phyloP scores from a whole-genome alignment of 495 filamentous ascomycete species.

The Sabuloglossum arenarium region DNA sequence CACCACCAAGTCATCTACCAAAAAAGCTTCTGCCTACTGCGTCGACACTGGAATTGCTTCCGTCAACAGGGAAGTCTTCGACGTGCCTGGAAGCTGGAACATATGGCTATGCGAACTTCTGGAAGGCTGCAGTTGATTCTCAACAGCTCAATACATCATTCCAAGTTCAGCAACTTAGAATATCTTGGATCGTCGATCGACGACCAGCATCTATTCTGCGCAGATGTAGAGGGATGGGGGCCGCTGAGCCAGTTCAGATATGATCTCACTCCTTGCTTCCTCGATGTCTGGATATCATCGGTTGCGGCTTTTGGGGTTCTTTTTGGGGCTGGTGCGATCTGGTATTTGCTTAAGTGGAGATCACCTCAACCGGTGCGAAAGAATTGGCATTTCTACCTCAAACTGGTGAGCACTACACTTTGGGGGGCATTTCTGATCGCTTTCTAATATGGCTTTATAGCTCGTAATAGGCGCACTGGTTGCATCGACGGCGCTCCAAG shows the following conservation, averaged over 20 bases:
- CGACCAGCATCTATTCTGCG: constrained; percentile 47
- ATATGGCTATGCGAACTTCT: not conserved
- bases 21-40: too few relatives aligned
- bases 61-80: not conserved
- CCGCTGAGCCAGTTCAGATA: constrained; percentile 64
- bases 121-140: not conserved
- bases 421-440: constrained; percentile 8
- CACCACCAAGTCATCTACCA: not conserved
- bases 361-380: constrained; percentile 42
- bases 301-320: constrained; percentile 62
- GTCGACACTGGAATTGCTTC: not conserved
- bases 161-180: not conserved
- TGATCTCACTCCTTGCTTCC: constrained; percentile 92
- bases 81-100: not conserved
- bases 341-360: constrained; percentile 49
- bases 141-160: not conserved
- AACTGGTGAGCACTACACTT: constrained; percentile 40
- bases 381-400: constrained; percentile 91
- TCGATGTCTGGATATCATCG: constrained; percentile 61
- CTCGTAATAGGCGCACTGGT: constrained; percentile 47
- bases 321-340: constrained; percentile 52
- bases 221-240: constrained; percentile 85
- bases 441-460: constrained; percentile 24
- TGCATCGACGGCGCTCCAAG: constrained; percentile 45
- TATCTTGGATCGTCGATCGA: constrained; percentile 15